Evolutionary conservation across 192 early-diverging fungal species (phyloP).

Genomic region (Coemansia sp.): DNA sequence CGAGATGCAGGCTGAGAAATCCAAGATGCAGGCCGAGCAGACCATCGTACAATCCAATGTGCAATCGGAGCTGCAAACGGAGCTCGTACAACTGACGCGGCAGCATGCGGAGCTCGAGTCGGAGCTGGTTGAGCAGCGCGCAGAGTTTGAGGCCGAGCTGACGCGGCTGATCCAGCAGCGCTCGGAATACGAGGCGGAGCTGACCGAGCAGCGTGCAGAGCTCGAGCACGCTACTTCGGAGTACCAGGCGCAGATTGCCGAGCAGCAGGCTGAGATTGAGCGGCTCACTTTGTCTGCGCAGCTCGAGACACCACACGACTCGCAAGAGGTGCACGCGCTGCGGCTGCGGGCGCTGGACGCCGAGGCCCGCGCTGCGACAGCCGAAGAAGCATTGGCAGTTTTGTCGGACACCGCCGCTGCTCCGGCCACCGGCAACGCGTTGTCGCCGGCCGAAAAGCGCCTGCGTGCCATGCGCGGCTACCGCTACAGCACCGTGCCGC

Average conservation of each 20-base stretch:
- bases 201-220: conserved; percentile 6
- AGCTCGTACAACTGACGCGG: background rate
- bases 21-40: background rate
- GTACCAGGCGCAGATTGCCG: background rate
- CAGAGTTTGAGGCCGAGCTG: conserved; percentile 1
- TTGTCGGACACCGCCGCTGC: conserved; percentile 10
- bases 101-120: background rate
- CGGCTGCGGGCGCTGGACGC: conserved; percentile 26
- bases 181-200: conserved; percentile 5
- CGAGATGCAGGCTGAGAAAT: no score
- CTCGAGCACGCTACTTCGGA: background rate
- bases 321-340: background rate
- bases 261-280: background rate
- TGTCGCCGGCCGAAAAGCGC: conserved; percentile 27
- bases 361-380: conserved; percentile 33
- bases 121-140: background rate
- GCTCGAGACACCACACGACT: background rate
- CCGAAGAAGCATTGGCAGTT: conserved; percentile 35
- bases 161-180: background rate
- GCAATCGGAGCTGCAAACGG: background rate
- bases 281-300: background rate
- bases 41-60: background rate
- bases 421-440: conserved; percentile 2
- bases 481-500: conserved; percentile 33
- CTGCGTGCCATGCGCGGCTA: conserved; percentile 33